Evolutionary conservation across 2,329 filamentous ascomycete species (phyloP), one percentile per base, ranked within the genome.

Genomic region (Eurotiales sp.): DNA sequence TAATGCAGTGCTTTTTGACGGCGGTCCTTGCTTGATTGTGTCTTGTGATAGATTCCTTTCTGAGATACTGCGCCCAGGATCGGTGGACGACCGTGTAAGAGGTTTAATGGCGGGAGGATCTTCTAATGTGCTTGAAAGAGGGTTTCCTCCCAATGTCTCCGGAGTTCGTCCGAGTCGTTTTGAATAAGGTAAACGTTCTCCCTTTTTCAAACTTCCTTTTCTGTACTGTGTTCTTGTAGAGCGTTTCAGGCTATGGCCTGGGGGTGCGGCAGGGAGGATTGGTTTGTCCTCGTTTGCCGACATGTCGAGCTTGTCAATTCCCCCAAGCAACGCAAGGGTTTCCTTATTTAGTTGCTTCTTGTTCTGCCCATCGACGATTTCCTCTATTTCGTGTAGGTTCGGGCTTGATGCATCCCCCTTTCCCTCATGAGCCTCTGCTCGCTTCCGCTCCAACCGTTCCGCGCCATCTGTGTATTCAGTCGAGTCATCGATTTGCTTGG

Each of bases 181-280:
- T 1, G 88, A 87, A 58, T 90, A 86, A 0, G 87, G 83, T 3
- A 83, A 76, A 49, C 87, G 81, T 54, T 93, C 87, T 21, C 88
- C 87, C 58, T 85, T 88, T 46, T 87, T 85, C 56, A 96, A 69
- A 72, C 91, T 96, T 29, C 91, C 91, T 52, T 88, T 89, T 61
- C 91, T 79, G 68, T 97, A 97, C 22, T 88, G 92, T 4, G 93
- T 99, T 50, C 89, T 82, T 17, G 90, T 99, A 11, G 93, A 96
- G 55, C 93, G 83, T 60, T 93, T 86, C 44, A 99, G 74, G 27
- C 89, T 88, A 68, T 86, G 84, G 3, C 89, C 89, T 1, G 84
- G 84, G 17, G 86, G 73, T 51, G 80, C 84, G 52, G 86, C 81
- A 1, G 90, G 88, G 37, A 97, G 74, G 56, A 97, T 96, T 6